These are phyloP conservation scores for Pseudogymnoascus sp. DNA, from an alignment of 2,329 filamentous ascomycete genomes.

Conservation along the genomic window DNA sequence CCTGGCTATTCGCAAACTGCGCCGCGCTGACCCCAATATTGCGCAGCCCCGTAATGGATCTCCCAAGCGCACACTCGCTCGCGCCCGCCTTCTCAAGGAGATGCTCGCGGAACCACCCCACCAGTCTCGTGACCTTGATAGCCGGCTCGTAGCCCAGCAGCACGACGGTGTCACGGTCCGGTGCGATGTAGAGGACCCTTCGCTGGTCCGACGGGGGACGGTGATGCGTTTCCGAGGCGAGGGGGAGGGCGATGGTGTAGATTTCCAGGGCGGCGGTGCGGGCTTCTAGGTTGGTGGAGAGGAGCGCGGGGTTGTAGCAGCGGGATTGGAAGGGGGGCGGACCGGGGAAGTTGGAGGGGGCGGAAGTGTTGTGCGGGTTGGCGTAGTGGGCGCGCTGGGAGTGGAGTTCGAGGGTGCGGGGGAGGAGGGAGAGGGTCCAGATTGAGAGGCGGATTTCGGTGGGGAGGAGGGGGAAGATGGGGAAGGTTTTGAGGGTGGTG, in stretches of 20 bases:
- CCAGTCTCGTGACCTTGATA: not conserved
- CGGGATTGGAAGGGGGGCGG: constrained; percentile 16
- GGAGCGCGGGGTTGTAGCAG: constrained; percentile 10
- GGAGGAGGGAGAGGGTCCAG: constrained; percentile 13
- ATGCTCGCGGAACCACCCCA: not conserved
- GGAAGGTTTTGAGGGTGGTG: constrained; percentile 11
- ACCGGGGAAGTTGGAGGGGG: constrained; percentile 10
- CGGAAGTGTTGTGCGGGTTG: not conserved
- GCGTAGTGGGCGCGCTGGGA: constrained; percentile 11
- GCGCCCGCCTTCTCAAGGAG: not conserved
- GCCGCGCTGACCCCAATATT: not conserved
- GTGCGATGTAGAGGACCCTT: not conserved
- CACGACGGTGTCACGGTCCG: not conserved
- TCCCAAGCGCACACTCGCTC: too few relatives aligned
- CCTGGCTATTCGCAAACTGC: not conserved
- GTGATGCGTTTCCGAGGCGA: not conserved
- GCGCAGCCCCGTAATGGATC: not conserved
- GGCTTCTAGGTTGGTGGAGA: constrained; percentile 18
- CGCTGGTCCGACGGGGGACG: not conserved
- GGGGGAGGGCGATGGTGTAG: constrained; percentile 10
- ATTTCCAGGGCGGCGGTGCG: constrained; percentile 16
- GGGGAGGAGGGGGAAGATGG: constrained; percentile 16
- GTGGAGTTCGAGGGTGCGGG: constrained; percentile 14
- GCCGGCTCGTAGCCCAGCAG: not conserved
- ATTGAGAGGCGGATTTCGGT: constrained; percentile 17